Base-by-base conservation (phyloP, 176 grass and related monocot species). In the Cenchrus purpureus region DNA sequence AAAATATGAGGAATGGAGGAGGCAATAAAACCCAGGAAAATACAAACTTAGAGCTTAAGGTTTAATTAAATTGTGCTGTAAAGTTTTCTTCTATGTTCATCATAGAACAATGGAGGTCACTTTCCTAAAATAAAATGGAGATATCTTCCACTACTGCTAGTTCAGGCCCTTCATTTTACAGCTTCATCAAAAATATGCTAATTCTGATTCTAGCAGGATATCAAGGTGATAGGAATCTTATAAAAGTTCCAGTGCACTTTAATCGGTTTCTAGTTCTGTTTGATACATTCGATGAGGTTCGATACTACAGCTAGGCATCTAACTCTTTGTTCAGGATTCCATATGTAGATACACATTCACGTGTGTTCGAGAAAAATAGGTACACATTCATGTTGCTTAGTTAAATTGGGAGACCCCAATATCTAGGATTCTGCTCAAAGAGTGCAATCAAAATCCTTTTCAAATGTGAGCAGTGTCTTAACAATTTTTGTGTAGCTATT, bases 371-470 rank as follows among this genome's bases (percentile, higher is more conserved):
- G 37, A 40, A 40, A 40, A 3, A 40, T 40, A 40, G 22, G 54
- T 78, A 50, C 57, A 65, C 22, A 46, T 78, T 48, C 17, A 34
- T 51, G 3, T 50, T 73, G 5, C 37, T 66, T 17, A 11, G 15
- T 34, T 37, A 79, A 79, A 46, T 66, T 40, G 28, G 57, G 59
- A 46, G 72, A 46, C 16, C 10, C 0, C 37, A 34, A 20, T 7
- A 0, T 82, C 32, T 78, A 64, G 45, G n/a, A 42, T 65, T 74
- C 51, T 74, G 12, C 40, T 64, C 22, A 71, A 64, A 55, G 66
- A 16, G 20, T 20, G 67, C 10, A 22, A 32, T 58, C 11, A 12
- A 76, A 58, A 9, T 61, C 6, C 1, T 57, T 74, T 66, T 74
- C 6, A 40, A 76, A 87, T 65, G 46, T 1, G 7, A 48, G 25